These are phyloP conservation scores for Backusella mclennaniae DNA, from an alignment of 192 early-diverging fungal genomes.

Conservation along the genomic window DNA sequence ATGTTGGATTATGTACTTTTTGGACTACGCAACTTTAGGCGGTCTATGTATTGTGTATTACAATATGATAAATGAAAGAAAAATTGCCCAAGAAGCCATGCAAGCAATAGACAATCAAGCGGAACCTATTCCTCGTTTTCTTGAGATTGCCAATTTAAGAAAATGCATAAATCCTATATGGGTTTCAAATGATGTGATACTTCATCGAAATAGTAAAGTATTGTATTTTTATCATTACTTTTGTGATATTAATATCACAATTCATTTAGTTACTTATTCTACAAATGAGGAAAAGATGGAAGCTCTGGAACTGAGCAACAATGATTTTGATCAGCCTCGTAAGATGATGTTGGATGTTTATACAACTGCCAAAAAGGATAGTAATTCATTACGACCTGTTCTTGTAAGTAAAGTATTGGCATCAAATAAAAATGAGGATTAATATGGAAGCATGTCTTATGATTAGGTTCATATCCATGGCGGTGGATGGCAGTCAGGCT, in stretches of 20 bases:
- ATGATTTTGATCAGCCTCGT: conserved; percentile 24
- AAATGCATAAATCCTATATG: conserved; percentile 11
- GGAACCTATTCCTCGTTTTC: neutral
- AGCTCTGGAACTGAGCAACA: conserved; percentile 5
- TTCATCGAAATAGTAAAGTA: conserved; percentile 18
- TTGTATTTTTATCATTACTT: neutral
- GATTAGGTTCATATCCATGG: conserved; percentile 61
- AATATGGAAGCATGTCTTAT: neutral
- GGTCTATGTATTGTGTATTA: neutral
- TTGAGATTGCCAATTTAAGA: neutral
- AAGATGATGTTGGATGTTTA: conserved; percentile 27
- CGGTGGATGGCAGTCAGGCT: conserved; percentile 60
- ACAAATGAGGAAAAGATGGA: conserved; percentile 22
- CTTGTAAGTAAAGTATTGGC: conserved; percentile 5
- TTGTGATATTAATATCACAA: neutral
- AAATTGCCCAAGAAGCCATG: neutral
- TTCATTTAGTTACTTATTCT: conserved; percentile 21
- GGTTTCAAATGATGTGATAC: neutral
- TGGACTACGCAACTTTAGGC: neutral
- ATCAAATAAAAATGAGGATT: too few species aligned
- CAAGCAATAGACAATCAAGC: neutral
- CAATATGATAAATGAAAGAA: neutral
- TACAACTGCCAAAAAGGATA: neutral
- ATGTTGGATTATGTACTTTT: neutral
- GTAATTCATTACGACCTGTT: conserved; percentile 13